Conservation (phyloP, 2,329 filamentous ascomycete species). For the Nemania serpens region DNA sequence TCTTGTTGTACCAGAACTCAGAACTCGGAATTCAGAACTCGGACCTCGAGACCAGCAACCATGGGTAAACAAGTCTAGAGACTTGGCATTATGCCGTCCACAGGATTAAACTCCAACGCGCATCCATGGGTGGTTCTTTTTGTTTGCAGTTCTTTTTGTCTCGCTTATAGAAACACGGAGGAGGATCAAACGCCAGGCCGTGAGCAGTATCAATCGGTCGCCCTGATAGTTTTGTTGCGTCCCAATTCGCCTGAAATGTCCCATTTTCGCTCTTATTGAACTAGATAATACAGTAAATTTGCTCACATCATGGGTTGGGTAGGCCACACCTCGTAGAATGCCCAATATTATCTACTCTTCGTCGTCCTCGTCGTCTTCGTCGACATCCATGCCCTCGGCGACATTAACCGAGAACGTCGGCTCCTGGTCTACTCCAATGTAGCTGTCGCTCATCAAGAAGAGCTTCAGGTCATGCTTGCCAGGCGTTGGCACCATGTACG, state of each 20-base stretch:
- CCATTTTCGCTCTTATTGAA: constrained; percentile 25
- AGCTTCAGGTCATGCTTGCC: constrained; percentile 88
- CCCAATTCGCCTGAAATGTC: constrained; percentile 17
- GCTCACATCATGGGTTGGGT: constrained; percentile 29
- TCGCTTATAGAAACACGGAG: neutral
- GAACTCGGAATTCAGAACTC: no score
- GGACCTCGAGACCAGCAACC: no score
- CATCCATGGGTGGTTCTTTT: no score
- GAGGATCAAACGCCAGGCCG: neutral
- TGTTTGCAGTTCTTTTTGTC: neutral
- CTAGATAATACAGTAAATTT: constrained; percentile 44
- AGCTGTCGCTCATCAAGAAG: constrained; percentile 96
- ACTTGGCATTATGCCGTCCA: no score
- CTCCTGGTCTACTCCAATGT: constrained; percentile 96
- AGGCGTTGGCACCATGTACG: constrained; percentile 83
- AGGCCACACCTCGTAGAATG: constrained; percentile 33
- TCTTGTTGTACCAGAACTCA: neutral
- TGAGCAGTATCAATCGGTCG: constrained; percentile 10
- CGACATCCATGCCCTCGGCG: constrained; percentile 93
- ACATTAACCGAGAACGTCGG: constrained; percentile 84
- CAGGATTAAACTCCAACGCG: no score
- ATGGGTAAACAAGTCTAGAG: no score
- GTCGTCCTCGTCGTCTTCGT: constrained; percentile 81
- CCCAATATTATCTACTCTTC: constrained; percentile 46
- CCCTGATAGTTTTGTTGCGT: constrained; percentile 16